These are phyloP conservation scores for Lactarius sp. DNA, from an alignment of 768 basidiomycete genomes.

Conservation along the genomic window DNA sequence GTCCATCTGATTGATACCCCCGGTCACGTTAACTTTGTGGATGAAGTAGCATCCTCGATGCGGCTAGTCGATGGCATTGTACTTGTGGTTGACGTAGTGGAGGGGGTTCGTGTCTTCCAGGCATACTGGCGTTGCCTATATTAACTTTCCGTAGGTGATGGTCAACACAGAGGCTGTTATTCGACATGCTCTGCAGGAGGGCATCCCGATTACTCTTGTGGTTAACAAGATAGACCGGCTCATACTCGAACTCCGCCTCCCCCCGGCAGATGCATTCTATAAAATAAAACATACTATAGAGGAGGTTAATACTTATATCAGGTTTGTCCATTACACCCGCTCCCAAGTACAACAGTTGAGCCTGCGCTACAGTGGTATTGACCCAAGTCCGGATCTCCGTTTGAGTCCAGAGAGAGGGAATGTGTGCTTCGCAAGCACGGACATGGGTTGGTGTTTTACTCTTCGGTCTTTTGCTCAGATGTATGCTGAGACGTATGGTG, in stretches of 20 bases:
- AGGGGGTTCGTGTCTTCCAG: constrained; percentile 57
- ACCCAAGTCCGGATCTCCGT: constrained; percentile 83
- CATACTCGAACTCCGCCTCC: constrained; percentile 92
- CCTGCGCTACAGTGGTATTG: constrained; percentile 53
- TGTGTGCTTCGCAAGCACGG: constrained; percentile 93
- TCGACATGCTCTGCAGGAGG: constrained; percentile 85
- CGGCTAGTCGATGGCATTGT: constrained; percentile 88
- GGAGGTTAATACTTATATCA: constrained; percentile 95
- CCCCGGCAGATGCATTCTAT: constrained; percentile 95
- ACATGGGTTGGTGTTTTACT: constrained; percentile 98
- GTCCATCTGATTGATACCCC: constrained; percentile 95
- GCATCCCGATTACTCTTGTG: constrained; percentile 83
- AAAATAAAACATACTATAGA: constrained; percentile 99
- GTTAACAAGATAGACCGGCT: constrained; percentile 98
- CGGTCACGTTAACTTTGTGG: constrained; percentile 98
- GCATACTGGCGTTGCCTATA: constrained; percentile 14
- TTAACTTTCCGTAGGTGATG: constrained; percentile 60
- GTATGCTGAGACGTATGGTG: constrained; percentile 92
- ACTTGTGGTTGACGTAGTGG: constrained; percentile 95
- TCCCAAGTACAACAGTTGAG: not conserved
- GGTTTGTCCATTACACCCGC: constrained; percentile 40
- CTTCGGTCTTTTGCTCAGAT: constrained; percentile 90
- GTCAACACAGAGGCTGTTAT: constrained; percentile 85
- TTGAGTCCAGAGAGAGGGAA: constrained; percentile 94
- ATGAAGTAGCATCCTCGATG: constrained; percentile 88